Percentiles rank a stretch among this genome's conserved stretches.
phyloP scores from a whole-genome alignment of 768 basidiomycete species.

The Leccinum aurantiacum region DNA sequence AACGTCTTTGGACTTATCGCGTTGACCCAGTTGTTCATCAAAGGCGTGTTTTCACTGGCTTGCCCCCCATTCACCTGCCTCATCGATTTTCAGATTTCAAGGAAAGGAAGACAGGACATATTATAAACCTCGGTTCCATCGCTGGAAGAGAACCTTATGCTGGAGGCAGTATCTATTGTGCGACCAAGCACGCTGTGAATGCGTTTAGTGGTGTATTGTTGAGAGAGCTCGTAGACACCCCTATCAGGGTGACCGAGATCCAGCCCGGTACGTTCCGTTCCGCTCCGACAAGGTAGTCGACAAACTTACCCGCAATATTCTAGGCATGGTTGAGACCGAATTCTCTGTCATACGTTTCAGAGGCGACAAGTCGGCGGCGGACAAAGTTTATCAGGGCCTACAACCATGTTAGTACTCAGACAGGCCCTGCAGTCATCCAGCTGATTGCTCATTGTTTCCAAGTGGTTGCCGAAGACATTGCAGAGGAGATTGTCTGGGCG shows the following conservation, averaged over 20 bases:
- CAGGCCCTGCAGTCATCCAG: background rate
- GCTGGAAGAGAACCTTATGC: conserved; percentile 87
- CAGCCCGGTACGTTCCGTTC: conserved; percentile 65
- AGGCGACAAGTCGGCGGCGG: conserved; percentile 79
- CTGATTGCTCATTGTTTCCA: conserved; percentile 9
- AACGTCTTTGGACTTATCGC: conserved; percentile 85
- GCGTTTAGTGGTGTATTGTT: conserved; percentile 84
- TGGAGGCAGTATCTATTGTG: conserved; percentile 91
- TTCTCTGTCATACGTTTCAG: conserved; percentile 91
- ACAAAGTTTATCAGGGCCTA: conserved; percentile 88
- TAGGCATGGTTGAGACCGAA: conserved; percentile 87
- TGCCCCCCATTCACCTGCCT: conserved; percentile 1
- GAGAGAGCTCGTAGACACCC: conserved; percentile 88
- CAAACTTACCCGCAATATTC: conserved; percentile 1
- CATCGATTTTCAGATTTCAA: conserved; percentile 62
- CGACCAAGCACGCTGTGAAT: conserved; percentile 83
- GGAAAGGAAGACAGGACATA: conserved; percentile 71
- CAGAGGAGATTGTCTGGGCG: conserved; percentile 98
- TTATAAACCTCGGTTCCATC: conserved; percentile 95
- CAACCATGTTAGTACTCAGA: conserved; percentile 64
- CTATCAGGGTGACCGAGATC: conserved; percentile 91
- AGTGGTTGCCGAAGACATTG: conserved; percentile 87
- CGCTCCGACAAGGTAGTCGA: conserved; percentile 2
- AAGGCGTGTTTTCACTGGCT: conserved; percentile 35
- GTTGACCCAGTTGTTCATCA: conserved; percentile 73